Evolutionary conservation across 1,284 basidiomycete genomes (phyloP), one percentile per base, ranked within the genome.

Genomic region (Rhodotorula mucilaginosa): DNA sequence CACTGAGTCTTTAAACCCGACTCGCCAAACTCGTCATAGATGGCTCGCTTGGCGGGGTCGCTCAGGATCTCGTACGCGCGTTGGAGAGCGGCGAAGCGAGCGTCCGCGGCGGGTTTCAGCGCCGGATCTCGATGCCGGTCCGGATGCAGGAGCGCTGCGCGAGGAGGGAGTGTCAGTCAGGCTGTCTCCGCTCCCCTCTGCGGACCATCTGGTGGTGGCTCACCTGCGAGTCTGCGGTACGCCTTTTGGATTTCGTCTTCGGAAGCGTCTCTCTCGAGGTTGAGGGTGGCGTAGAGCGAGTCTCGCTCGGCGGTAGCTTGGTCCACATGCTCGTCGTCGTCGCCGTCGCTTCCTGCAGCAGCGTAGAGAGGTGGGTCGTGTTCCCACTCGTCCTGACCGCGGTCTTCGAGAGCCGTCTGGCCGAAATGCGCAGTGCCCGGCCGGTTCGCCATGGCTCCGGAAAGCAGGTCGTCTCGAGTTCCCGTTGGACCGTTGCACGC

Each of bases 11-110:
- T 81, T 56, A 86, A 75, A 0, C 87, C 89, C 68, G 86, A 83
- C 73, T 86, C 79, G 84, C 91, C 91, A 80, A 92, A 83, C 49
- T 85, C 83, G 80, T 93, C 91, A 79, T 93, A 93, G 18, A 91
- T 87, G 68, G 87, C 85, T 84, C 91, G 85, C 78, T 87, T 84
- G 78, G 91, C 88, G 26, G 88, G 86, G 78, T 93, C 89, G 49
- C 88, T 89, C 49, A 93, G 81, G 49, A 91, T 78, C 69, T 82
- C 81, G 58, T 68, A 76, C 8, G 74, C 89, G 74, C 88, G 88
- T 74, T 91, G 90, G 23, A 93, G 84, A 78, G 89, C 86, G 39
- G 90, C 83, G 75, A 92, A 92, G 63, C 85, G 84, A 59, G 85
- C 83, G 39, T 87, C 85, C 3, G 91, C 90, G 1, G 86, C 84